Conservation (phyloP, 108 stramenopile genomes). For the Fragilaria radians region DNA sequence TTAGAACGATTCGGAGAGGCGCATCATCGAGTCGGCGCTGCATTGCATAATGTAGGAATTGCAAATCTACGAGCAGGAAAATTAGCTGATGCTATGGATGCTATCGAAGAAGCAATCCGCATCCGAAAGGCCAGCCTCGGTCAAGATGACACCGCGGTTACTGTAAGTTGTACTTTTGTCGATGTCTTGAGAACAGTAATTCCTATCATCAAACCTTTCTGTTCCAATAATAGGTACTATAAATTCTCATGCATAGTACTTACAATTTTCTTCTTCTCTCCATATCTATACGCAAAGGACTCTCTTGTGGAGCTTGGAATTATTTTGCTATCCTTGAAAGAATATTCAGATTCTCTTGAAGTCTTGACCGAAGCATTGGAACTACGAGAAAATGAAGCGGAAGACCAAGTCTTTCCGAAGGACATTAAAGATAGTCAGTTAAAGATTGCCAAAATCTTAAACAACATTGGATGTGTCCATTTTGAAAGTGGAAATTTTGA, state of each 20-base stretch:
- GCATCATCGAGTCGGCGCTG: conserved; percentile 51
- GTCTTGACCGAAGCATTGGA: conserved; percentile 42
- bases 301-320: conserved; percentile 61
- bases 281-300: conserved; percentile 18
- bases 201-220: too few relatives aligned
- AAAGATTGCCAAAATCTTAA: conserved; percentile 49
- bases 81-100: conserved; percentile 53
- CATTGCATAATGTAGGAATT: conserved; percentile 61
- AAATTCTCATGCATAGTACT: too few relatives aligned
- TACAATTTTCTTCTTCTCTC: background rate
- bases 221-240: too few relatives aligned
- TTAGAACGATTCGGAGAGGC: conserved; percentile 35
- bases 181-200: too few relatives aligned
- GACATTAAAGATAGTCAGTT: conserved; percentile 29
- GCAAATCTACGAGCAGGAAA: conserved; percentile 46
- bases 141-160: conserved; percentile 38
- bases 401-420: conserved; percentile 11
- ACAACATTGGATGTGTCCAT: conserved; percentile 65
- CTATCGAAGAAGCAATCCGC: conserved; percentile 56
- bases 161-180: too few relatives aligned
- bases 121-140: conserved; percentile 43
- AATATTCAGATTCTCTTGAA: conserved; percentile 38
- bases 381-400: conserved; percentile 33
- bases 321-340: conserved; percentile 46
- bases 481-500: conserved; percentile 40